These are phyloP conservation scores for Nymphaea thermarum DNA, from an alignment of 164 flowering plant genomes.

Conservation along the genomic window DNA sequence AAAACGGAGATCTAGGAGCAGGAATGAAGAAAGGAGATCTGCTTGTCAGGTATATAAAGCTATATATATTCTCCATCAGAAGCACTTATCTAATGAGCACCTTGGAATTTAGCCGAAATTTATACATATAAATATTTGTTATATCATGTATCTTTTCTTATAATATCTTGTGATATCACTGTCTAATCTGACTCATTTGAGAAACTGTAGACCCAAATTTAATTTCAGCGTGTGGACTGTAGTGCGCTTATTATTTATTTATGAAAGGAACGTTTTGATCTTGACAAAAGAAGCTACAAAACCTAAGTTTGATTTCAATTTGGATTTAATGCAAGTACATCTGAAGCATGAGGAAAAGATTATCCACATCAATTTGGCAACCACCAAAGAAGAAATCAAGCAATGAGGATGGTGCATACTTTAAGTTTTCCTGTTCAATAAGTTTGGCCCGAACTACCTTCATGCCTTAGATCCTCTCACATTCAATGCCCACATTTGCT, in stretches of 20 bases:
- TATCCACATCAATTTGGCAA: background rate
- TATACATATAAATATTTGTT: too few relatives aligned
- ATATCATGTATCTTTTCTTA: too few relatives aligned
- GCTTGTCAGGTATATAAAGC: too few relatives aligned
- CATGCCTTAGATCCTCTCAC: background rate
- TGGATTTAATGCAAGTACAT: background rate
- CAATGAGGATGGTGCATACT: background rate
- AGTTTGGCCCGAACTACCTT: background rate
- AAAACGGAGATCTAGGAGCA: too few relatives aligned
- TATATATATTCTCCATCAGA: too few relatives aligned
- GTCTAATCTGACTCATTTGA: background rate
- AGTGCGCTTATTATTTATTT: too few relatives aligned
- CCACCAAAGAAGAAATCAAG: background rate
- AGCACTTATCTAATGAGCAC: too few relatives aligned
- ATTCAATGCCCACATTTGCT: background rate
- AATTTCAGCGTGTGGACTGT: too few relatives aligned
- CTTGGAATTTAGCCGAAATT: too few relatives aligned
- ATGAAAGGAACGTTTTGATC: background rate
- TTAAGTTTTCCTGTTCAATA: background rate
- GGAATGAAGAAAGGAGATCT: too few relatives aligned
- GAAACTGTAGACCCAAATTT: too few relatives aligned
- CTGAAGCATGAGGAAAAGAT: background rate
- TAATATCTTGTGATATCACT: background rate
- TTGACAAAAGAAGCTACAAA: background rate
- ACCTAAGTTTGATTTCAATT: background rate